Percentiles rank a stretch among this genome's conserved stretches.
Evolutionary conservation across 768 basidiomycete species (phyloP).

Genomic region (Amanita subjunquillea): DNA sequence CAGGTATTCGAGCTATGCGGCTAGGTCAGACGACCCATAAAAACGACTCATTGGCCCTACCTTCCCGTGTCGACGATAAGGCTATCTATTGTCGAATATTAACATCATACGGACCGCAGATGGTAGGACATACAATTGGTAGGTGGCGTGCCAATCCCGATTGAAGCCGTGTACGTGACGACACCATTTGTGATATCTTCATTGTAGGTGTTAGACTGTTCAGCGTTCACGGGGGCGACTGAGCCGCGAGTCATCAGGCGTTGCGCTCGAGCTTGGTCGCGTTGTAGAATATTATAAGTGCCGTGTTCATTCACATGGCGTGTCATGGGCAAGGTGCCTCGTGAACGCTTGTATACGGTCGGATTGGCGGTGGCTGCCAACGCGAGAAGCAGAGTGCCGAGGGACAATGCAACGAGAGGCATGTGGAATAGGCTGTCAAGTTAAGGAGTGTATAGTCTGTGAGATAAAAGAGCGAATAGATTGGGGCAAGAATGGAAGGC

Average conservation of each 20-base stretch:
- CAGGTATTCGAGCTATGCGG: conserved; percentile 17
- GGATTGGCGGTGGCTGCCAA: conserved; percentile 36
- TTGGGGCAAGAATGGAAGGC: neutral
- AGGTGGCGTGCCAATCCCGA: neutral
- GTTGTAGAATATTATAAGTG: neutral
- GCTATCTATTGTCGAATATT: neutral
- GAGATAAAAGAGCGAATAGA: neutral
- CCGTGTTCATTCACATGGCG: neutral
- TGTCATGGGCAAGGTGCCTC: conserved; percentile 23
- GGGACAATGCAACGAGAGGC: conserved; percentile 38
- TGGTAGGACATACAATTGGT: neutral
- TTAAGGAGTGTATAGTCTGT: neutral
- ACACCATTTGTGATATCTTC: neutral
- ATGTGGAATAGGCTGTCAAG: conserved; percentile 16
- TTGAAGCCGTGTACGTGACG: neutral
- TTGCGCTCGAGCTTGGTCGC: neutral
- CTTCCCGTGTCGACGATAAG: conserved; percentile 5
- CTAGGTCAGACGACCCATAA: neutral
- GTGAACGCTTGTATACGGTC: conserved; percentile 26
- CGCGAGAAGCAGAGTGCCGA: conserved; percentile 28
- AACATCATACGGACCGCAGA: neutral
- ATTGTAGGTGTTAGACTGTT: neutral
- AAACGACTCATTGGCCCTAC: neutral
- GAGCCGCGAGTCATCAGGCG: conserved; percentile 1
- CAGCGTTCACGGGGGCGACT: neutral